These are phyloP conservation scores for Heterobasidion irregulare DNA, from an alignment of 1,284 basidiomycete genomes.

Conservation along the genomic window DNA sequence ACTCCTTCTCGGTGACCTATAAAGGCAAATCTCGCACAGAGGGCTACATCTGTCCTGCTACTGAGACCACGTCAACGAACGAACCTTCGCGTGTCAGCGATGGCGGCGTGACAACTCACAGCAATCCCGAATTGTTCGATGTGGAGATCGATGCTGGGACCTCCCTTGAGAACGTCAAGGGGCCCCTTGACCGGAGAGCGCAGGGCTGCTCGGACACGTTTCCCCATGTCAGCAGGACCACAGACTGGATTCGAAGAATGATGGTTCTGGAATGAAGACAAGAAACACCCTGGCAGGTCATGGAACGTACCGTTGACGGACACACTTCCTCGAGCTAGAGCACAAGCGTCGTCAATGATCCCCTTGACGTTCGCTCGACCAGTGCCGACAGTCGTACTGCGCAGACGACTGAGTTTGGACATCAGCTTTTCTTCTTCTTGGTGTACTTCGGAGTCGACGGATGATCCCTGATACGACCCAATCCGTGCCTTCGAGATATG, in stretches of 20 bases:
- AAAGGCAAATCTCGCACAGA: too few species aligned
- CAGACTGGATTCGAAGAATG: slow-evolving; percentile 28
- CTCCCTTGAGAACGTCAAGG: slow-evolving; percentile 27
- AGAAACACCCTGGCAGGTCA: not conserved
- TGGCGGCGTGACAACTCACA: not conserved
- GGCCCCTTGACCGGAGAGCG: slow-evolving; percentile 27
- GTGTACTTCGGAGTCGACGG: not conserved
- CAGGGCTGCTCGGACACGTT: slow-evolving; percentile 28
- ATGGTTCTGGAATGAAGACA: not conserved
- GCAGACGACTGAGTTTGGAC: slow-evolving; percentile 18
- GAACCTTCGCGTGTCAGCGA: too few species aligned
- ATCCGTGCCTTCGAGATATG: slow-evolving; percentile 18
- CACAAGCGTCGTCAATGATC: slow-evolving; percentile 17
- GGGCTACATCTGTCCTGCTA: too few species aligned
- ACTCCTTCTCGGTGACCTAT: too few species aligned
- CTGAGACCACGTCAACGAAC: too few species aligned
- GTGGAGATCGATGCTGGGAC: slow-evolving; percentile 33
- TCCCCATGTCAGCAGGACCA: slow-evolving; percentile 33
- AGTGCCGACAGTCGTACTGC: slow-evolving; percentile 1
- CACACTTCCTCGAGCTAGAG: slow-evolving; percentile 15
- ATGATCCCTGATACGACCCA: slow-evolving; percentile 12
- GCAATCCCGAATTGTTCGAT: slow-evolving; percentile 41
- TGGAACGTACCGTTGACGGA: slow-evolving; percentile 22
- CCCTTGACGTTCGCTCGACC: slow-evolving; percentile 20
- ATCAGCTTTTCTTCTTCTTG: slow-evolving; percentile 8